Conservation (phyloP, 768 basidiomycete genomes). For the Lactarius pseudohatsudake region DNA sequence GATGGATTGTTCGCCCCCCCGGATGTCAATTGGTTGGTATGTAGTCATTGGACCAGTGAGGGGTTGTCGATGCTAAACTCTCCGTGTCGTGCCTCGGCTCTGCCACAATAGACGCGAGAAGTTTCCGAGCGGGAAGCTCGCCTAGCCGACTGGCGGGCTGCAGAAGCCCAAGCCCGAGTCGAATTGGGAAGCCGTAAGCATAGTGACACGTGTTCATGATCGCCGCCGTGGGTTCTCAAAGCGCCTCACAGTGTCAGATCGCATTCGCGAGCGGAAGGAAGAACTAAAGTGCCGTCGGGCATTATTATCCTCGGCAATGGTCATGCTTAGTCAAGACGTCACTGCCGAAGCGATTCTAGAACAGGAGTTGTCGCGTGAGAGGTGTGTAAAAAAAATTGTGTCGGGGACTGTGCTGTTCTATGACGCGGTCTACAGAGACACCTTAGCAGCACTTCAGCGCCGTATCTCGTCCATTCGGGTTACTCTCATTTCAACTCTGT, state of each 20-base stretch:
- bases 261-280: slow-evolving; percentile 45
- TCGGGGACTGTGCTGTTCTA: slow-evolving; percentile 23
- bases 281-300: slow-evolving; percentile 49
- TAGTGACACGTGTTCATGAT: slow-evolving; percentile 31
- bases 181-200: slow-evolving; percentile 43
- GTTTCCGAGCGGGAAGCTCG: slow-evolving; percentile 61
- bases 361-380: slow-evolving; percentile 39
- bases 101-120: slow-evolving; percentile 58
- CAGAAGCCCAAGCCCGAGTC: slow-evolving; percentile 32
- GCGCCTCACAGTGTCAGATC: slow-evolving; percentile 40
- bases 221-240: slow-evolving; percentile 18
- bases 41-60: slow-evolving; percentile 3
- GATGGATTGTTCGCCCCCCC: slow-evolving; percentile 44
- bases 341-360: slow-evolving; percentile 17
- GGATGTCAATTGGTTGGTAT: slow-evolving; percentile 17
- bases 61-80: background rate
- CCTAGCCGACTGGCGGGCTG: slow-evolving; percentile 42
- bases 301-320: slow-evolving; percentile 45
- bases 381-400: slow-evolving; percentile 26
- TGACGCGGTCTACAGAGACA: slow-evolving; percentile 42
- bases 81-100: slow-evolving; percentile 27
- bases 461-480: slow-evolving; percentile 56
- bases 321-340: slow-evolving; percentile 39
- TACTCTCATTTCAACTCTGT: slow-evolving; percentile 66
- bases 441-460: slow-evolving; percentile 47